Evolutionary conservation across 1,139 yeast species (phyloP).

Genomic region (Scheffersomyces titani): DNA sequence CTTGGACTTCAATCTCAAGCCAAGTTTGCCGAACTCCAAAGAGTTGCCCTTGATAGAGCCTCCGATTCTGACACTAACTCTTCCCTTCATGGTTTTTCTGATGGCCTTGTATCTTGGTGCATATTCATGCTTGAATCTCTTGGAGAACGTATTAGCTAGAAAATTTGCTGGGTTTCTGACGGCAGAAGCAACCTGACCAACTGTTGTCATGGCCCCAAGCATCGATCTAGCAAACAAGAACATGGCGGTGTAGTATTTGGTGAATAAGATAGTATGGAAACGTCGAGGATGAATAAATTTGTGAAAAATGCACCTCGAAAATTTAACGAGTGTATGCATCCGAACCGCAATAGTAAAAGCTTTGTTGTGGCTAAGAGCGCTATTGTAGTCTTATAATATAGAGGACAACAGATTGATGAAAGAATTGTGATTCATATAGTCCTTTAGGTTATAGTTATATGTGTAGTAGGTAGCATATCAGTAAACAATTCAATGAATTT

Average conservation of each 20-base stretch:
- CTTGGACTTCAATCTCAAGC: conserved; percentile 81
- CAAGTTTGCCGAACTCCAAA: conserved; percentile 78
- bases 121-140: conserved; percentile 76
- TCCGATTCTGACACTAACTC: conserved; percentile 93
- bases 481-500: too few relatives aligned
- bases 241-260: conserved; percentile 3
- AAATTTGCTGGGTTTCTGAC: background rate
- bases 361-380: background rate
- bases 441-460: too few relatives aligned
- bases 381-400: too few relatives aligned
- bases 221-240: conserved; percentile 8
- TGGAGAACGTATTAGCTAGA: background rate
- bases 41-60: conserved; percentile 90
- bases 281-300: background rate
- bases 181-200: background rate
- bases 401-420: background rate
- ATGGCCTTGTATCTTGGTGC: conserved; percentile 78
- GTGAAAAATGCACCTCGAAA: background rate
- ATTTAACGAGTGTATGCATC: background rate
- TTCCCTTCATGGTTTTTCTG: conserved; percentile 88
- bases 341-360: background rate
- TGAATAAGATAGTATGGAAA: background rate
- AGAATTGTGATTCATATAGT: background rate
- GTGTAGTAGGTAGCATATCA: too few relatives aligned
- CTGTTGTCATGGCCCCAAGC: conserved; percentile 2